These are phyloP conservation scores for Microbotryum saponariae DNA, from an alignment of 1,284 basidiomycete species.

Conservation along the genomic window DNA sequence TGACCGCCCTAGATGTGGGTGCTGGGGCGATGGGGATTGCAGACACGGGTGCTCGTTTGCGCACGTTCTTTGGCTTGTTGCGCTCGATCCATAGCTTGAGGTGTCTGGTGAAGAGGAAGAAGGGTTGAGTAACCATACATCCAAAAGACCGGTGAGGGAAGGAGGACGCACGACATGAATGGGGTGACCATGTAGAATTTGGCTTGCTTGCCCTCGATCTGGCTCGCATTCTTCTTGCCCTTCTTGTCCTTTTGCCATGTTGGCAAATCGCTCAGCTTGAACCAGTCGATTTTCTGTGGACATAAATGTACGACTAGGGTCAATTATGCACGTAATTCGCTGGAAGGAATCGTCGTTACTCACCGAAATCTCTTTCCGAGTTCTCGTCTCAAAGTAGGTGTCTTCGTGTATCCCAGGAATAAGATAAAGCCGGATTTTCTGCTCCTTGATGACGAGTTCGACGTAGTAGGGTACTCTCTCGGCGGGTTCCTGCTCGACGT, in stretches of 20 bases:
- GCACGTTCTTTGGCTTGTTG: constrained; percentile 22
- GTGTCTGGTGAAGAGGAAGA: constrained; percentile 17
- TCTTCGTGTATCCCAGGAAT: constrained; percentile 84
- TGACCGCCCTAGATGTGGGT: neutral
- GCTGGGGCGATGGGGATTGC: neutral
- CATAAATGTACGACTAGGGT: too few relatives aligned
- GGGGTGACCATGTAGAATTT: constrained; percentile 95
- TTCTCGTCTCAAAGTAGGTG: constrained; percentile 83
- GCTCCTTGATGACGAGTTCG: constrained; percentile 80
- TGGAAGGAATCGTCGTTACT: constrained; percentile 39
- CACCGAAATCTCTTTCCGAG: constrained; percentile 97
- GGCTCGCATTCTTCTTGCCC: constrained; percentile 37
- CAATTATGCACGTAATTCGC: too few relatives aligned
- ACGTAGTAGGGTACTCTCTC: constrained; percentile 52
- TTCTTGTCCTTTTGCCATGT: constrained; percentile 77
- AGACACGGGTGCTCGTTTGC: neutral
- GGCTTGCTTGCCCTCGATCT: constrained; percentile 42
- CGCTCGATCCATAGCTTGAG: constrained; percentile 35
- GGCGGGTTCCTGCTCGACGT: constrained; percentile 29
- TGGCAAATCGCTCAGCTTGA: constrained; percentile 77
- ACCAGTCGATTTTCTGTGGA: constrained; percentile 90
- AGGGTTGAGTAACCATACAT: neutral
- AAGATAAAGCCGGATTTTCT: constrained; percentile 83
- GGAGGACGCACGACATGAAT: constrained; percentile 70
- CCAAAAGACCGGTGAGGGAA: neutral